Evolutionary conservation across 148 eudicot species (phyloP), one percentile per base, ranked within the genome.

Genomic region (Beta vulgaris): DNA sequence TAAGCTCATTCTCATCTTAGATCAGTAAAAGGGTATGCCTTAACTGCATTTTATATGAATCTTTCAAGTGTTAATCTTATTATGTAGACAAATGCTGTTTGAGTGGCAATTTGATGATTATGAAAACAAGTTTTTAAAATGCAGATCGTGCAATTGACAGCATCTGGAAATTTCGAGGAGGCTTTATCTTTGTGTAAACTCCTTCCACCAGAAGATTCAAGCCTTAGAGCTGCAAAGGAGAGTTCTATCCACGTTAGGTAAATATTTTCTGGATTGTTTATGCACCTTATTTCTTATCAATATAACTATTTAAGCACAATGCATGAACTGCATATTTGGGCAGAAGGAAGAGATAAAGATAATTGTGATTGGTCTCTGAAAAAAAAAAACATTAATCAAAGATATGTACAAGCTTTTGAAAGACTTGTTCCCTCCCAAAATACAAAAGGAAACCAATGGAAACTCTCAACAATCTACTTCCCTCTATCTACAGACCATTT

Each of bases 61-160:
- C 39, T n/a, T n/a, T n/a, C n/a, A n/a, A n/a, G n/a, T n/a, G n/a
- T 44, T 40, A 31, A 66, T 42, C 19, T 32, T 68, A n/a, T 26
- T 28, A 21, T 40, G 32, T 9, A 44, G 19, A 37, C 3, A 4
- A 46, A 39, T 12, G 34, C 48, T 57, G 0, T 31, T 31, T 31
- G 16, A 46, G 26, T n/a, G 19, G 23, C 70, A 21, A 16, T 23
- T 58, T 74, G 68, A 49, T 76, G 73, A 65, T 55, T 25, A 61
- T 25, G 37, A 29, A 51, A 63, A 14, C 32, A 53, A 54, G 32
- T 68, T 32, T 73, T 68, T 49, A 15, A 3, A 48, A 68, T 82
- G 84, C 97, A 96, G 99, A 92, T 96, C 71, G 98, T 96, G 73
- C 99, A 96, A 80, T 77, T 96, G 79, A 96, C 99, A 75, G 99